A percentile compares a stretch with the other conserved stretches of the same genome.
Conservation (phyloP, 495 filamentous ascomycete genomes). For the Penicillium fimorum region DNA sequence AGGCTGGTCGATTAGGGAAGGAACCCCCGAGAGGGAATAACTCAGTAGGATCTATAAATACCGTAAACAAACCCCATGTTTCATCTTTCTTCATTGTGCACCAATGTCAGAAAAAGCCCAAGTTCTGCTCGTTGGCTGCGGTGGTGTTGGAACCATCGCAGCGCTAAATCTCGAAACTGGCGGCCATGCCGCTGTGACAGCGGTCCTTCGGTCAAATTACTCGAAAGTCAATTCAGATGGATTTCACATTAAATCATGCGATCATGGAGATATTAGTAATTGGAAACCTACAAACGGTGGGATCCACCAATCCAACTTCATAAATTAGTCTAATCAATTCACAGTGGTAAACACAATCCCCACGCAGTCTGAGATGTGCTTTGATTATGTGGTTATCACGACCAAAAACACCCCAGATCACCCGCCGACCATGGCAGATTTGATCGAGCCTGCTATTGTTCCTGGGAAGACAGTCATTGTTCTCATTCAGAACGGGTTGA, state of each 20-base stretch:
- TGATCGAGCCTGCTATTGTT: constrained; percentile 54
- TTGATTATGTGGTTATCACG: constrained; percentile 53
- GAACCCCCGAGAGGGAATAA: neutral
- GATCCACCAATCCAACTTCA: no score
- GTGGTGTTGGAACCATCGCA: constrained; percentile 52
- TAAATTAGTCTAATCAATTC: no score
- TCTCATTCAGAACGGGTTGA: constrained; percentile 62
- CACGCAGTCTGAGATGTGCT: no score
- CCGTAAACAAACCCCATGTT: neutral
- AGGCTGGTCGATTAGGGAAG: neutral
- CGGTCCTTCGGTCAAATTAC: constrained; percentile 58
- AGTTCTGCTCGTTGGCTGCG: constrained; percentile 47
- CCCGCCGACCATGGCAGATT: constrained; percentile 24
- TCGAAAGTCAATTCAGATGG: constrained; percentile 43
- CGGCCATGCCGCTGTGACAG: constrained; percentile 39
- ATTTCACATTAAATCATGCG: constrained; percentile 48
- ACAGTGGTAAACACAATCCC: no score
- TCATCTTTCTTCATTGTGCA: neutral
- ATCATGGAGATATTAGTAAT: constrained; percentile 27
- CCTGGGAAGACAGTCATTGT: constrained; percentile 50
- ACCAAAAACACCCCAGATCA: constrained; percentile 47
- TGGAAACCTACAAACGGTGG: constrained; percentile 22
- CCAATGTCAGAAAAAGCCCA: neutral
- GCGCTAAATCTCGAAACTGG: constrained; percentile 46
- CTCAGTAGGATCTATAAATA: neutral